Evolutionary conservation across 345 rosid species (phyloP), one percentile per base, ranked within the genome.

Genomic region (Erysimum cheiranthoides): DNA sequence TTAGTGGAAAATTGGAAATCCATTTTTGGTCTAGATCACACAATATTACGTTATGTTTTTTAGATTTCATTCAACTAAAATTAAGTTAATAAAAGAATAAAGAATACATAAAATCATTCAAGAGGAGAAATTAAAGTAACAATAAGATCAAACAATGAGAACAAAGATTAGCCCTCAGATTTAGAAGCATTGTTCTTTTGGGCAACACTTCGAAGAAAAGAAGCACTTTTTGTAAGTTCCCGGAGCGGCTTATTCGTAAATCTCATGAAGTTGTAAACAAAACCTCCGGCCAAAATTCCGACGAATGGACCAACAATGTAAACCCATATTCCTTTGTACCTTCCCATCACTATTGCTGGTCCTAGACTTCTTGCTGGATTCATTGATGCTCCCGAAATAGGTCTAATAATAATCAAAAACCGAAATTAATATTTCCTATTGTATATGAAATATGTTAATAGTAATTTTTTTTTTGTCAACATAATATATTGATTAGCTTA

Each of bases 341-440:
- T 46, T 42, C 78, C 82, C 86, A 76, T 80, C 34, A 83, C 86
- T 4, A 90, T 39, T 3, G 93, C 96, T 27, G 96, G 97, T 16
- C 97, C 96, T 8, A 90, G 8, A 61, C 90, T 90, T 79, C 97
- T 88, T 0, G 97, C 96, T 6, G 96, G 97, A 77, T 90, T 92
- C 97, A 92, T 90, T 1, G 93, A 90, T 13, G 86, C 97, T 61
- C 97, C 96, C 1, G 62, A 58, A 16, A 58, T 58, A 10, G 62
- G 62, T 16, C 62, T 58, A 34, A 32, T n/a, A 7, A 57, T 32
- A 57, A 57, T 16, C 7, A 16, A 16, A 5, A 8, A 7, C 40
- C 6, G 25, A n/a, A 58, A 34, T 58, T 34, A 34, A 9, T 32
- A 34, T 4, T 34, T 57, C 1, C 27, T n/a, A 9, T 8, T 1